A percentile compares a stretch with the other conserved stretches of the same genome.
These are phyloP conservation scores for Trichoderma gamsii DNA, from an alignment of 495 filamentous ascomycete genomes.

Conservation along the genomic window DNA sequence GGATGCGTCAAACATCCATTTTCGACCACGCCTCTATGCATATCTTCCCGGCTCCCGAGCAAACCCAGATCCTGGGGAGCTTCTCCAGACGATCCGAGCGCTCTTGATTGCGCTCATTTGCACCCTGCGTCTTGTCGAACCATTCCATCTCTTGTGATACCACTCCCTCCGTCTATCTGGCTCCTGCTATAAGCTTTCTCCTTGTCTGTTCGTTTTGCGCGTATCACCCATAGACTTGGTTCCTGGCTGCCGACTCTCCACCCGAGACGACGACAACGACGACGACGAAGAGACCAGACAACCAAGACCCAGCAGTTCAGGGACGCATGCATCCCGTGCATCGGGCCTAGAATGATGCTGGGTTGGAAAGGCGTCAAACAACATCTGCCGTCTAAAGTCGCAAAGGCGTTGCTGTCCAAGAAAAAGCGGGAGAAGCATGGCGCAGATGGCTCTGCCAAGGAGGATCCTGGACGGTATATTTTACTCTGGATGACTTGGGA, in stretches of 20 bases:
- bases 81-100: not conserved
- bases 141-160: not conserved
- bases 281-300: not conserved
- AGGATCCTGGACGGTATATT: not conserved
- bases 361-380: constrained; percentile 16
- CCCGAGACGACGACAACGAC: not conserved
- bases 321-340: constrained; percentile 10
- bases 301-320: not conserved
- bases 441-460: not conserved
- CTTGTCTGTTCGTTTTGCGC: not conserved
- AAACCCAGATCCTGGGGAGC: not conserved
- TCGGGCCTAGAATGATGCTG: not conserved
- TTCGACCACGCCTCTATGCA: not conserved
- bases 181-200: not conserved
- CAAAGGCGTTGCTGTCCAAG: constrained; percentile 12
- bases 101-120: not conserved
- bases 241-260: not conserved
- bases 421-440: constrained; percentile 10
- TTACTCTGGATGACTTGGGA: not conserved
- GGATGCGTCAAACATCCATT: not conserved
- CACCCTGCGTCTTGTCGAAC: not conserved
- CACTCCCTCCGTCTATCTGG: not conserved
- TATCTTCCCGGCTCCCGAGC: not conserved
- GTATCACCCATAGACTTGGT: not conserved
- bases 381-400: constrained; percentile 16